These are phyloP conservation scores for Colletotrichum filicis DNA, from an alignment of 2,329 filamentous ascomycete genomes.

Conservation along the genomic window DNA sequence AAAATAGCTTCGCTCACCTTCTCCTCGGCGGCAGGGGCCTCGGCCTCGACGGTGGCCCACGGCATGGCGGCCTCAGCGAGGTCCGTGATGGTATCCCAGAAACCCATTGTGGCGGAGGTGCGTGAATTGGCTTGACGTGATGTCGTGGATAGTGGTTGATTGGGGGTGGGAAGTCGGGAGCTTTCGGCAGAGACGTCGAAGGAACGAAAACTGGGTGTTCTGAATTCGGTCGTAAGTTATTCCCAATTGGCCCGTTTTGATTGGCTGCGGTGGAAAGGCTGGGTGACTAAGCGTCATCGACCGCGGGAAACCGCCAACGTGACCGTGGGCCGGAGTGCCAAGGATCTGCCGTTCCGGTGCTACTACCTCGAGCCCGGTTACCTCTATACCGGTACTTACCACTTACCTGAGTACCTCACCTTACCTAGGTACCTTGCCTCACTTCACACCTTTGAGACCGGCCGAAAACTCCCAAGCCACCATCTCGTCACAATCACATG, in stretches of 20 bases:
- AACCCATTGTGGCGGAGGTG: constrained; percentile 67
- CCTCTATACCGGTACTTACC: too few species aligned
- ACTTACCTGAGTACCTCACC: too few species aligned
- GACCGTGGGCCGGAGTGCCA: not conserved
- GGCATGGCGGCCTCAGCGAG: constrained; percentile 73
- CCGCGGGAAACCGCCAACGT: not conserved
- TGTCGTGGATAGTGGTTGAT: constrained; percentile 37
- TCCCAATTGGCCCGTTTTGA: constrained; percentile 61
- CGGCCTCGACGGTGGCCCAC: constrained; percentile 73
- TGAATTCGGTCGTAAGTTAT: constrained; percentile 56
- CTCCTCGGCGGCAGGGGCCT: constrained; percentile 76
- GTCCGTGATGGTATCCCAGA: constrained; percentile 74
- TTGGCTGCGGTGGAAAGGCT: constrained; percentile 47
- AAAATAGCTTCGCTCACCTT: constrained; percentile 52
- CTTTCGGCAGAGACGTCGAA: constrained; percentile 45
- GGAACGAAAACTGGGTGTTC: constrained; percentile 39
- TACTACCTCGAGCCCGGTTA: too few species aligned
- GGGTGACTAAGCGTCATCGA: constrained; percentile 20
- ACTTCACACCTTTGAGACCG: not conserved
- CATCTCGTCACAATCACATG: constrained; percentile 13
- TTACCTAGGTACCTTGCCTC: too few species aligned
- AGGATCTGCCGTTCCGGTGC: not conserved
- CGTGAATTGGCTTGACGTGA: constrained; percentile 39
- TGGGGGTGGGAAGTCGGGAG: constrained; percentile 49
- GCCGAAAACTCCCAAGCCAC: constrained; percentile 1